Percentiles rank a stretch among this genome's conserved stretches.
Conservation (phyloP, 345 rosid genomes). For the Pelargonium nanum region DNA sequence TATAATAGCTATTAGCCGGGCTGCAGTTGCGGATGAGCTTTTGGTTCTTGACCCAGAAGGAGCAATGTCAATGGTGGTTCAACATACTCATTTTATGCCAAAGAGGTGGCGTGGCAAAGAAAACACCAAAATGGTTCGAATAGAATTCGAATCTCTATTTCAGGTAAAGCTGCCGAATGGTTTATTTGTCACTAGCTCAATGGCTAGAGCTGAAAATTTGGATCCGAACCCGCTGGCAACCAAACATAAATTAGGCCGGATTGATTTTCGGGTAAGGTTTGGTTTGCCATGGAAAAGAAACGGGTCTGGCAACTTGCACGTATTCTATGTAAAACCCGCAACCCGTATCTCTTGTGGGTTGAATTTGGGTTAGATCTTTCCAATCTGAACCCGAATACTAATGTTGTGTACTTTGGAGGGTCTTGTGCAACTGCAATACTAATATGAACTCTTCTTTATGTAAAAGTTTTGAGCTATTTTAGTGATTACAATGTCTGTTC, state of each 20-base stretch:
- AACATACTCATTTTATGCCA: constrained; percentile 93
- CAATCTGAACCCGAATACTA: too few species aligned
- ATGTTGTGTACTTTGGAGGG: too few species aligned
- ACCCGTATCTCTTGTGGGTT: too few species aligned
- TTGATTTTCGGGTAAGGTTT: too few species aligned
- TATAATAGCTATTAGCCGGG: constrained; percentile 92
- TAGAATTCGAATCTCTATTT: constrained; percentile 83
- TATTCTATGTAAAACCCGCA: too few species aligned
- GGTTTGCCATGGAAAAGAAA: too few species aligned
- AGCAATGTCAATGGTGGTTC: constrained; percentile 79
- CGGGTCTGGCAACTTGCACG: too few species aligned
- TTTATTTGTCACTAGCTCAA: neutral
- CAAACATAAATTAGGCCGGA: too few species aligned
- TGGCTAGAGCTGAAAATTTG: too few species aligned
- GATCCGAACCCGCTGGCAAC: too few species aligned
- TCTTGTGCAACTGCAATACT: too few species aligned
- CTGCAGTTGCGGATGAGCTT: constrained; percentile 78
- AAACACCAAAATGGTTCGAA: constrained; percentile 61
- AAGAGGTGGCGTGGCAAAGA: constrained; percentile 94
- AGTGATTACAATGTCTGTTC: constrained; percentile 1
- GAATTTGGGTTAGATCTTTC: too few species aligned
- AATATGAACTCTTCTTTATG: neutral
- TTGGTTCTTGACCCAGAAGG: constrained; percentile 88
- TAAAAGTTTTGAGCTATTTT: constrained; percentile 5
- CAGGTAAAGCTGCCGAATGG: constrained; percentile 44